phyloP scores from a whole-genome alignment of 2,329 filamentous ascomycete genomes.

The Talaromyces funiculosus region DNA sequence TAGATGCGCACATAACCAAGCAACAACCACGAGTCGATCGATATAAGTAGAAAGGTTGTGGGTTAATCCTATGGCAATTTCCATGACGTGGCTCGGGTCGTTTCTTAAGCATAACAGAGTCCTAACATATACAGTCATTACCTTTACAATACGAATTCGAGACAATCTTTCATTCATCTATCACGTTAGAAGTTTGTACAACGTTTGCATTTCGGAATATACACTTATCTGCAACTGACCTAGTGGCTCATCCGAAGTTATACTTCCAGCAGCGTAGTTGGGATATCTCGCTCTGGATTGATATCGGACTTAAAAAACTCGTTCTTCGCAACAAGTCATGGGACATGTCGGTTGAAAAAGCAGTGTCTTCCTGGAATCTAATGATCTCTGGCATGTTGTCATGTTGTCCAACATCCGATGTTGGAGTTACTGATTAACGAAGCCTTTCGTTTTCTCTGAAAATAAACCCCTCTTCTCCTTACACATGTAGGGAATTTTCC shows the following conservation, averaged over 20 bases:
- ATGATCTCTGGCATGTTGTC: too few relatives aligned
- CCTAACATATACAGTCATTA: neutral
- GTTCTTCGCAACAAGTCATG: neutral
- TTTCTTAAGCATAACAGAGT: neutral
- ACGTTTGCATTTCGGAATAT: neutral
- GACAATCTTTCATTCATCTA: neutral
- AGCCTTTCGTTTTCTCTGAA: neutral
- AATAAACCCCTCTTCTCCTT: neutral
- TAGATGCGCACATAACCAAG: neutral
- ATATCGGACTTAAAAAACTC: neutral
- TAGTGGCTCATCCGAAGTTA: neutral
- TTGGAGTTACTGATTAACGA: neutral
- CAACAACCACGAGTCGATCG: neutral
- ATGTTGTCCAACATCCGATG: neutral
- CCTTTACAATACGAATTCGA: neutral
- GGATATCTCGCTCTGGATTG: neutral
- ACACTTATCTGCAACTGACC: neutral
- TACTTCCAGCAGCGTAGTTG: neutral
- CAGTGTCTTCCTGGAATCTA: neutral
- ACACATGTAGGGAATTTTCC: neutral
- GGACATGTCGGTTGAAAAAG: neutral
- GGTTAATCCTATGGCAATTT: neutral
- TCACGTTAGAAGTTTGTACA: neutral
- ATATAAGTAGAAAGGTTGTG: too few relatives aligned
- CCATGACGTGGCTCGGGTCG: neutral